A percentile compares a stretch with the other conserved stretches of the same genome.
These are phyloP conservation scores for Leishmania braziliensis DNA, from an alignment of 208 protist genomes.

Conservation along the genomic window DNA sequence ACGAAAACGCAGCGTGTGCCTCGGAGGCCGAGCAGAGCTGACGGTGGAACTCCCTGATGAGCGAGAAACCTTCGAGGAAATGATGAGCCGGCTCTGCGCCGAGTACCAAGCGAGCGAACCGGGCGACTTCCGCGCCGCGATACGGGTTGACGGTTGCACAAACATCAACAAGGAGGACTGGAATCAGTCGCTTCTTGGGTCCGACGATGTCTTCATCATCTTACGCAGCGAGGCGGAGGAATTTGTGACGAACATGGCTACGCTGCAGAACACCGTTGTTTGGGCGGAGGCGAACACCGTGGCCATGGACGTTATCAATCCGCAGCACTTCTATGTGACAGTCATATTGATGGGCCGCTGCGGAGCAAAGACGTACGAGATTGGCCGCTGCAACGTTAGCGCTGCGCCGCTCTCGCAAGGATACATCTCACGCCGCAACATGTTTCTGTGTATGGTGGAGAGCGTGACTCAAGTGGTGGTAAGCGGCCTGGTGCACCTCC, in stretches of 20 bases:
- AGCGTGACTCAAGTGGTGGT: slow-evolving; percentile 34
- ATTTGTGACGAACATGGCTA: slow-evolving; percentile 39
- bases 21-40: slow-evolving; percentile 30
- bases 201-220: slow-evolving; percentile 60
- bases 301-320: slow-evolving; percentile 64
- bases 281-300: slow-evolving; percentile 41
- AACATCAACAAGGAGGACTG: slow-evolving; percentile 50
- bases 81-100: slow-evolving; percentile 51
- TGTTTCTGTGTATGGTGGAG: slow-evolving; percentile 64
- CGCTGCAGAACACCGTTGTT: slow-evolving; percentile 52
- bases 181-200: slow-evolving; percentile 55
- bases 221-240: slow-evolving; percentile 65
- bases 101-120: slow-evolving; percentile 61
- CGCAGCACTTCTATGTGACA: slow-evolving; percentile 46
- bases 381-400: slow-evolving; percentile 62
- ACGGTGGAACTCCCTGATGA: slow-evolving; percentile 28
- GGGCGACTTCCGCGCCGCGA: slow-evolving; percentile 27
- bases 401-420: slow-evolving; percentile 47
- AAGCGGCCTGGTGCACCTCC: slow-evolving; percentile 63
- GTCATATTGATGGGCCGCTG: slow-evolving; percentile 60
- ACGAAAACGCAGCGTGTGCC: slow-evolving; percentile 7
- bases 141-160: slow-evolving; percentile 73
- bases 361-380: slow-evolving; percentile 48
- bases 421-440: slow-evolving; percentile 54
- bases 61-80: slow-evolving; percentile 60